A percentile compares a stretch with the other conserved stretches of the same genome.
Evolutionary conservation across 2,329 filamentous ascomycete species (phyloP).

Genomic region (Nemania abortiva): DNA sequence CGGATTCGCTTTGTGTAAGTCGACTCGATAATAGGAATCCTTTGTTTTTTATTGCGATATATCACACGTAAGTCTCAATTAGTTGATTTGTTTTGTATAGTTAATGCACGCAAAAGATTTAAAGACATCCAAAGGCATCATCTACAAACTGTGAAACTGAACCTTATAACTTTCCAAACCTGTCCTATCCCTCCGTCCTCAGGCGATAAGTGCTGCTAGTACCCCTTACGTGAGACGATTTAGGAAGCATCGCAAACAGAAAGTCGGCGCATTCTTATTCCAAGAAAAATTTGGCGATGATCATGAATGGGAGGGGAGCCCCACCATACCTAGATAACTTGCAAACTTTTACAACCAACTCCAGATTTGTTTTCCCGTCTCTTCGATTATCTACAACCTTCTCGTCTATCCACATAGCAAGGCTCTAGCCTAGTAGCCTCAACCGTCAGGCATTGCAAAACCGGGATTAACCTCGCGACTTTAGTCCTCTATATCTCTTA

Average conservation of each 20-base stretch:
- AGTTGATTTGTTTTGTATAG: too few species aligned
- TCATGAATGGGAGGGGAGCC: slow-evolving; percentile 8
- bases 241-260: neutral
- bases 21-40: too few species aligned
- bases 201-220: neutral
- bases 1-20: too few species aligned
- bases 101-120: too few species aligned
- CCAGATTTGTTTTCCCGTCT: neutral
- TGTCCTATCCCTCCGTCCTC: neutral
- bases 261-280: neutral
- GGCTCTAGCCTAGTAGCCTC: slow-evolving; percentile 16
- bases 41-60: too few species aligned
- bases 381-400: neutral
- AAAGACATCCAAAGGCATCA: too few species aligned
- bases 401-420: neutral
- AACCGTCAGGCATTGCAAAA: slow-evolving; percentile 21
- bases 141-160: neutral
- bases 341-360: slow-evolving; percentile 7
- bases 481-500: neutral
- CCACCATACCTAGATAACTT: slow-evolving; percentile 19
- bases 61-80: too few species aligned
- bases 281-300: neutral
- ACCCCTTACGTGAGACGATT: neutral
- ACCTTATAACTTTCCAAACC: neutral
- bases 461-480: neutral